Evolutionary conservation across 2,329 filamentous ascomycete species (phyloP).

Genomic region (Pseudogymnoascus sp.): DNA sequence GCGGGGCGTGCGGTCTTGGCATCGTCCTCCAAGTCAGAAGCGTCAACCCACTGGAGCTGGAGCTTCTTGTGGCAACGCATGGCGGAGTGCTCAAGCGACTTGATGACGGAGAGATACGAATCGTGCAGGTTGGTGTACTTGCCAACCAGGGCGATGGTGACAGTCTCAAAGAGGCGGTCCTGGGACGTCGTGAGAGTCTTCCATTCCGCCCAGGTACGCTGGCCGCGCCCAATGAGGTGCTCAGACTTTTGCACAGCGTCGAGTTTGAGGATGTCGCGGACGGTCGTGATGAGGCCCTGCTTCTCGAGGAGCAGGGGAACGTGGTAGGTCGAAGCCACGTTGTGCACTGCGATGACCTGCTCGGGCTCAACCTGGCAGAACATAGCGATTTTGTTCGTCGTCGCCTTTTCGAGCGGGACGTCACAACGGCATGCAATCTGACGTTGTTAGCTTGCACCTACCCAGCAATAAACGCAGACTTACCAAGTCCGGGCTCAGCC

Average conservation of each 20-base stretch:
- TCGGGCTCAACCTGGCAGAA: conserved; percentile 81
- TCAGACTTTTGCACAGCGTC: conserved; percentile 48
- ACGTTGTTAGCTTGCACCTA: conserved; percentile 14
- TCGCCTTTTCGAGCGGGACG: conserved; percentile 61
- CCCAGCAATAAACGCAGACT: conserved; percentile 17
- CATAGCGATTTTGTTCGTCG: conserved; percentile 79
- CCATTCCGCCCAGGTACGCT: conserved; percentile 72
- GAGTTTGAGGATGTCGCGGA: conserved; percentile 60
- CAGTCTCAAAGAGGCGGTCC: conserved; percentile 58
- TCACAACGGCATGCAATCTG: conserved; percentile 92
- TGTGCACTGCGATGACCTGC: conserved; percentile 82
- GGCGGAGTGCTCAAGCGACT: conserved; percentile 82
- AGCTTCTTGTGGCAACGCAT: conserved; percentile 80
- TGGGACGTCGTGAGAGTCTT: conserved; percentile 60
- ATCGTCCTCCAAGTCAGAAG: conserved; percentile 69
- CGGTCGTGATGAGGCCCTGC: conserved; percentile 64
- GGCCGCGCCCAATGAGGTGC: conserved; percentile 53
- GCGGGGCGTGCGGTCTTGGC: conserved; percentile 56
- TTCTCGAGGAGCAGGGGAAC: conserved; percentile 86
- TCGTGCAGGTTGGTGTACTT: conserved; percentile 86
- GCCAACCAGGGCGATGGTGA: conserved; percentile 81
- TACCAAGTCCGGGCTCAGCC: conserved; percentile 60
- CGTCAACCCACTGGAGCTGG: conserved; percentile 76
- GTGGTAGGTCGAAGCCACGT: conserved; percentile 87
- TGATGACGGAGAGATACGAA: conserved; percentile 76